A percentile compares a stretch with the other conserved stretches of the same genome.
Evolutionary conservation across 208 protist species (phyloP).

Genomic region (Borovskyia barvae): DNA sequence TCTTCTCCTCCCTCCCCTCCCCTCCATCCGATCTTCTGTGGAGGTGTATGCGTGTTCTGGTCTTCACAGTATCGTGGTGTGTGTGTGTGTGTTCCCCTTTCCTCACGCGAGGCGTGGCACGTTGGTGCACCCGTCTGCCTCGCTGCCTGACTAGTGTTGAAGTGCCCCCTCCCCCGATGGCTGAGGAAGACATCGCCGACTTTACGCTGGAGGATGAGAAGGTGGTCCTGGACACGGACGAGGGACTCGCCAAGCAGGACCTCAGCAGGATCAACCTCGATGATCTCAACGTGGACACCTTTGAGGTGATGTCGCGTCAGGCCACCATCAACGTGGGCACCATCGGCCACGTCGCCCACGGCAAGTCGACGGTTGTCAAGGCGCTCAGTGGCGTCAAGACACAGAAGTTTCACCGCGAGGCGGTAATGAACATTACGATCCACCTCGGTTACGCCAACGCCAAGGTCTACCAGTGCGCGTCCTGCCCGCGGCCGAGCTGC

Average conservation of each 20-base stretch:
- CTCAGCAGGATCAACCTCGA: slow-evolving; percentile 62
- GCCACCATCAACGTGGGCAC: slow-evolving; percentile 99
- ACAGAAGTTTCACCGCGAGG: slow-evolving; percentile 98
- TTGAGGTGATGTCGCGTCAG: slow-evolving; percentile 98
- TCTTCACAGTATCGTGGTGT: not conserved
- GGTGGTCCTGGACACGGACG: slow-evolving; percentile 41
- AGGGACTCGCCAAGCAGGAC: slow-evolving; percentile 74
- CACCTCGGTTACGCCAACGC: slow-evolving; percentile 99
- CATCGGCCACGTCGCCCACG: slow-evolving; percentile 99
- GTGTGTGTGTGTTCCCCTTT: not conserved
- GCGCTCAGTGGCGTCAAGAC: slow-evolving; percentile 99
- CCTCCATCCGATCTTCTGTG: no score
- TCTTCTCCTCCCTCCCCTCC: no score
- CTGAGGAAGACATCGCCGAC: slow-evolving; percentile 69
- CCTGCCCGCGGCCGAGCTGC: slow-evolving; percentile 92
- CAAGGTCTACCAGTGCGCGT: slow-evolving; percentile 94
- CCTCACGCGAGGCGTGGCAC: not conserved
- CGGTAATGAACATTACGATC: slow-evolving; percentile 99
- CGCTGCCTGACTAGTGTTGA: slow-evolving; percentile 4
- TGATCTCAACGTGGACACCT: slow-evolving; percentile 92
- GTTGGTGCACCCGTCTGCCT: not conserved
- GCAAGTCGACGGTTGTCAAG: slow-evolving; percentile 99
- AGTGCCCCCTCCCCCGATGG: slow-evolving; percentile 45
- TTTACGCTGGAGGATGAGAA: slow-evolving; percentile 57
- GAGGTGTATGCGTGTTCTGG: no score